Percentiles rank a stretch among this genome's conserved stretches.
These are phyloP conservation scores for Sporothrix pseudoabietina DNA, from an alignment of 2,329 filamentous ascomycete genomes.

Conservation along the genomic window DNA sequence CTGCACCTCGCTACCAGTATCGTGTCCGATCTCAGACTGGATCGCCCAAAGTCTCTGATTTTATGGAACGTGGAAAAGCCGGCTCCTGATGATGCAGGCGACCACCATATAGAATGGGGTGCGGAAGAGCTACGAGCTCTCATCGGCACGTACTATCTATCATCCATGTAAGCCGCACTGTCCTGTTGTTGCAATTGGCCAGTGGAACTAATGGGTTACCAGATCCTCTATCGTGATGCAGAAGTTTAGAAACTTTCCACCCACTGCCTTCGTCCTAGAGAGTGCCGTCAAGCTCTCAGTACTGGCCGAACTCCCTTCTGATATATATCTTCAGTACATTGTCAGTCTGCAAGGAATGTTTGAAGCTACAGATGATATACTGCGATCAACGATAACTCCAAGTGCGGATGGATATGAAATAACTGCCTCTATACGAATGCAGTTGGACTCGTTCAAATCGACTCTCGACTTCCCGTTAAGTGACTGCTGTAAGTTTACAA, in stretches of 20 bases:
- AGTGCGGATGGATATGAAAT: neutral
- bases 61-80: constrained; percentile 18
- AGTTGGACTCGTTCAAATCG: neutral
- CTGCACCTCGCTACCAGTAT: constrained; percentile 24
- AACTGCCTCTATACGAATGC: neutral
- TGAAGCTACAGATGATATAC: constrained; percentile 2
- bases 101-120: neutral
- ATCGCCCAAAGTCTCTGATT: constrained; percentile 7
- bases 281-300: neutral
- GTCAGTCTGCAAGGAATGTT: neutral
- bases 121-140: constrained; percentile 3
- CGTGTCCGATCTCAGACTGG: constrained; percentile 22
- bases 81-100: neutral
- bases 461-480: neutral
- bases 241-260: neutral
- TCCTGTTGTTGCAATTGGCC: neutral
- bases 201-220: neutral
- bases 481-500: neutral
- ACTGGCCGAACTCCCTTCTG: neutral
- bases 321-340: constrained; percentile 10
- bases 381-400: neutral
- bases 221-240: constrained; percentile 15
- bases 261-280: neutral
- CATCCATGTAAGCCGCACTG: neutral
- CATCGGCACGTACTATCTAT: constrained; percentile 9